phyloP scores from a whole-genome alignment of 2,329 filamentous ascomycete species.

The Cryphonectria carpinicola region DNA sequence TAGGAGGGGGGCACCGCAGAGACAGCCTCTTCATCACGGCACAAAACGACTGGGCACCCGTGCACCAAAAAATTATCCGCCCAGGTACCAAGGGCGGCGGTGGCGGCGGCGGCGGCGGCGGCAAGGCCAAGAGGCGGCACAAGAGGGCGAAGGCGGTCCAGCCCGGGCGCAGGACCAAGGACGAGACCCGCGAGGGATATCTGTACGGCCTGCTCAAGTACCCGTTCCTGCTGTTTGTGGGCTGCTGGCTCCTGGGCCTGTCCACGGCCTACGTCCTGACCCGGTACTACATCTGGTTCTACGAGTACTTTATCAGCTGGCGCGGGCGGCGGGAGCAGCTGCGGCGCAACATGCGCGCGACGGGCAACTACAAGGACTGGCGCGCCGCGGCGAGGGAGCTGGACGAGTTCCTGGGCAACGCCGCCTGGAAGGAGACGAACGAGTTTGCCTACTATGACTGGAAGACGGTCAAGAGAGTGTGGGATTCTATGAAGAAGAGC shows the following conservation, averaged over 20 bases:
- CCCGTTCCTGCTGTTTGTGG: conserved; percentile 81
- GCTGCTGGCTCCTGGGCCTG: conserved; percentile 78
- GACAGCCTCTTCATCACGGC: conserved; percentile 73
- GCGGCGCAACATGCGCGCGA: conserved; percentile 70
- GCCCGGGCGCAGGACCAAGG: conserved; percentile 67
- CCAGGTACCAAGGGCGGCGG: conserved; percentile 33
- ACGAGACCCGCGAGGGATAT: conserved; percentile 94
- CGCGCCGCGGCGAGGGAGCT: conserved; percentile 76
- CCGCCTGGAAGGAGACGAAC: conserved; percentile 78
- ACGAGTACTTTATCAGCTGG: conserved; percentile 93
- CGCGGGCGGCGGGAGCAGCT: conserved; percentile 75
- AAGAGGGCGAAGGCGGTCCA: conserved; percentile 35
- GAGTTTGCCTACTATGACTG: conserved; percentile 86
- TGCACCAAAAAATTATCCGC: conserved; percentile 68
- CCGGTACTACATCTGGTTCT: conserved; percentile 85
- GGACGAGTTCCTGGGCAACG: conserved; percentile 80
- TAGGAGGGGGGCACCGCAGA: conserved; percentile 20
- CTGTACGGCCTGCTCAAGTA: conserved; percentile 89
- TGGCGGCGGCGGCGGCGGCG: neutral
- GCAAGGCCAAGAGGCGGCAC: conserved; percentile 41
- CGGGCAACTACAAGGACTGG: conserved; percentile 83
- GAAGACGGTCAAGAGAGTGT: conserved; percentile 77
- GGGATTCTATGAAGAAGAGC: conserved; percentile 72
- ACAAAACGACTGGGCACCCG: conserved; percentile 93
- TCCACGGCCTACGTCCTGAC: conserved; percentile 77